These are phyloP conservation scores for Massospora cicadina DNA, from an alignment of 371 early-diverging fungal genomes.

Conservation along the genomic window DNA sequence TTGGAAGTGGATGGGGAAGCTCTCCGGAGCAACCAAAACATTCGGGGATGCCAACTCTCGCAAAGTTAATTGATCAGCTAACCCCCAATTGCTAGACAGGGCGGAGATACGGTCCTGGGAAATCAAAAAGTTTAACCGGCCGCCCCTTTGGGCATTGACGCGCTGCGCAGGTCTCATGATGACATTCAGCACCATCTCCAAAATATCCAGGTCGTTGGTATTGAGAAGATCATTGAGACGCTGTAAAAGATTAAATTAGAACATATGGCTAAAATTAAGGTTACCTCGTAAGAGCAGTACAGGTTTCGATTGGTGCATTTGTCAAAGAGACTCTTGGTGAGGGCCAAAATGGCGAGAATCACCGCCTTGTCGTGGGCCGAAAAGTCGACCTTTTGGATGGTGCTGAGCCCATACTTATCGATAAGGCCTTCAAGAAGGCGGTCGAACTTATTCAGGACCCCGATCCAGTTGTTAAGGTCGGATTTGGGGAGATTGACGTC, in stretches of 20 bases:
- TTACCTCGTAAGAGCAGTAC: slow-evolving; percentile 82
- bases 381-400: slow-evolving; percentile 38
- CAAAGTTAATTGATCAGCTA: slow-evolving; percentile 24
- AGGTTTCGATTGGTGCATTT: slow-evolving; percentile 87
- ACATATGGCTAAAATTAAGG: slow-evolving; percentile 9
- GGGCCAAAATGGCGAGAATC: slow-evolving; percentile 47
- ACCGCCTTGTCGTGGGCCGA: slow-evolving; percentile 27
- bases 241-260: slow-evolving; percentile 19
- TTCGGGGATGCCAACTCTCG: background rate
- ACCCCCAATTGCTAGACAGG: slow-evolving; percentile 38
- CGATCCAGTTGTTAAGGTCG: slow-evolving; percentile 88
- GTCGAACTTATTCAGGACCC: slow-evolving; percentile 85
- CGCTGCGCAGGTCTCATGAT: slow-evolving; percentile 71
- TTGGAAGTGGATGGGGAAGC: background rate
- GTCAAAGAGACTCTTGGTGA: slow-evolving; percentile 71
- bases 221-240: slow-evolving; percentile 49
- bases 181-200: slow-evolving; percentile 48
- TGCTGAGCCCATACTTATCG: slow-evolving; percentile 36
- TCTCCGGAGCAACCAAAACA: background rate
- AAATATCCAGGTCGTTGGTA: slow-evolving; percentile 51
- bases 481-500: slow-evolving; percentile 71
- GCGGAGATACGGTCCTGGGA: slow-evolving; percentile 41
- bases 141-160: slow-evolving; percentile 44
- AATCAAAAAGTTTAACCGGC: slow-evolving; percentile 37
- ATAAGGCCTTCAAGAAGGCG: slow-evolving; percentile 45